Base-by-base conservation (phyloP, 73 alveolate species). In the Paramecium bursaria region DNA sequence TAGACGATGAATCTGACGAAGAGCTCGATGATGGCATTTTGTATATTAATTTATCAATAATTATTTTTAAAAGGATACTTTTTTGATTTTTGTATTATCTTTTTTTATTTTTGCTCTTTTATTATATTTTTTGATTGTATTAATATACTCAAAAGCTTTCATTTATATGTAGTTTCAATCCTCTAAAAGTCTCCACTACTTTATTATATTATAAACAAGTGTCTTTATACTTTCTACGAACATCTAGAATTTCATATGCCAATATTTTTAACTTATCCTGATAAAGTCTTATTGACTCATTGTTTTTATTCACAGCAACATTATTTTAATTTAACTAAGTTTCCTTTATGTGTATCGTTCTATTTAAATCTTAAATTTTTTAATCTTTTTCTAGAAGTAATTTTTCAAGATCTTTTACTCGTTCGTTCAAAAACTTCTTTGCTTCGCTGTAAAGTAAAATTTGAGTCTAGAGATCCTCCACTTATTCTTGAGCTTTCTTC, bases 51-150 rank as follows among this genome's bases (percentile, higher is more conserved):
- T n/a, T n/a, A n/a, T n/a, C n/a, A n/a, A n/a, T n/a, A n/a, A n/a
- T n/a, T n/a, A n/a, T n/a, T n/a, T 39, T 67, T 39, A 39, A 67
- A 67, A 67, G 53, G 82, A 67, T 67, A 67, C 82, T 67, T 67
- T 67, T 35, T 67, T 67, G 26, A 39, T 39, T 67, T 25, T 47
- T 67, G 60, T 39, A 67, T 35, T 67, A 25, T 57, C n/a, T n/a
- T n/a, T n/a, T n/a, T n/a, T n/a, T n/a, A n/a, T n/a, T n/a, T n/a
- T n/a, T n/a, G n/a, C n/a, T n/a, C n/a, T n/a, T n/a, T n/a, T n/a
- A n/a, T n/a, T n/a, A n/a, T n/a, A n/a, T n/a, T n/a, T n/a, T n/a
- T n/a, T n/a, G n/a, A n/a, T n/a, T n/a, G n/a, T n/a, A n/a, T n/a
- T n/a, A n/a, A n/a, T n/a, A n/a, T n/a, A n/a, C n/a, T n/a, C n/a